Evolutionary conservation across 805 yeast species (phyloP).

Genomic region (Lachancea sp.): DNA sequence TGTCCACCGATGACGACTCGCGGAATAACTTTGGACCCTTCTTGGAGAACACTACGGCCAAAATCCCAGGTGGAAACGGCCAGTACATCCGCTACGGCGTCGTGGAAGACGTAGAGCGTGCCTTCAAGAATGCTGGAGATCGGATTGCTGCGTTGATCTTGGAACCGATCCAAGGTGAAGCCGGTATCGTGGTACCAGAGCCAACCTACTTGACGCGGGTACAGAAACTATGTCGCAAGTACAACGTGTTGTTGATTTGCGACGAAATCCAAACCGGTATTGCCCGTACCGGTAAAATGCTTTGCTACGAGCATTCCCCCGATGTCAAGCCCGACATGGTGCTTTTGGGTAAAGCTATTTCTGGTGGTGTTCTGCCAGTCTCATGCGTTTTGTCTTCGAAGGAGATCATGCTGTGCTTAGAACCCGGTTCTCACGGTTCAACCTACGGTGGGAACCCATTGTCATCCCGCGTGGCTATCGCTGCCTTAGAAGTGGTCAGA

Average conservation of each 20-base stretch:
- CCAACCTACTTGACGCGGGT: constrained; percentile 69
- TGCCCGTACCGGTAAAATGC: constrained; percentile 92
- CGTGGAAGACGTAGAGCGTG: constrained; percentile 79
- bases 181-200: constrained; percentile 95
- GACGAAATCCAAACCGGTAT: constrained; percentile 98
- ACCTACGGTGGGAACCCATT: constrained; percentile 97
- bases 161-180: constrained; percentile 98
- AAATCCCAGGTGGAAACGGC: constrained; percentile 64
- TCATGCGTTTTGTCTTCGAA: constrained; percentile 86
- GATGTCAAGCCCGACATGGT: constrained; percentile 82
- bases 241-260: constrained; percentile 85
- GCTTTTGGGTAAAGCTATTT: constrained; percentile 86
- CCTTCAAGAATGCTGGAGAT: constrained; percentile 76
- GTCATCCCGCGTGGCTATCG: constrained; percentile 87
- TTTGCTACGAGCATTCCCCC: constrained; percentile 81
- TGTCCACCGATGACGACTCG: constrained; percentile 95
- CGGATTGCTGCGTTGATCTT: constrained; percentile 83
- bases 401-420: constrained; percentile 81
- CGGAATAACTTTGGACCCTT: constrained; percentile 87
- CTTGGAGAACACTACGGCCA: constrained; percentile 74
- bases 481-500: constrained; percentile 82
- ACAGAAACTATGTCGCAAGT: constrained; percentile 63
- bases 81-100: constrained; percentile 70
- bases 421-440: constrained; percentile 96
- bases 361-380: constrained; percentile 92